Conservation (phyloP, 805 yeast genomes). For the Kodamaea hsintzibuensis region DNA sequence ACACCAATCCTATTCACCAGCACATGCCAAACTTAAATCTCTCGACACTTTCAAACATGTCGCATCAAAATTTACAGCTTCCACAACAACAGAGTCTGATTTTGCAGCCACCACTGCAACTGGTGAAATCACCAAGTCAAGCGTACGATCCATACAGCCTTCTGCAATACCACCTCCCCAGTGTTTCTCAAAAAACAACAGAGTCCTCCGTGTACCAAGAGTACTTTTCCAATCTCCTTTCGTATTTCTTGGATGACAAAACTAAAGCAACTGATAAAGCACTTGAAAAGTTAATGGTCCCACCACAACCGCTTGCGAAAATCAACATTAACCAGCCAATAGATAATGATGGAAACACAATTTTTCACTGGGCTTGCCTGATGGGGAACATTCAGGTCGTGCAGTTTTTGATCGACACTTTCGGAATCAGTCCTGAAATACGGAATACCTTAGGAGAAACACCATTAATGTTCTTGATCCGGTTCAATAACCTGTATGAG, state of each 20-base stretch:
- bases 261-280: slow-evolving; percentile 24
- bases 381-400: slow-evolving; percentile 77
- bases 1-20: slow-evolving; percentile 5
- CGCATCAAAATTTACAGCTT: slow-evolving; percentile 5
- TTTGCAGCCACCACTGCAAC: slow-evolving; percentile 2
- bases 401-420: slow-evolving; percentile 57
- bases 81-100: slow-evolving; percentile 5
- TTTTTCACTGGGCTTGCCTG: slow-evolving; percentile 95
- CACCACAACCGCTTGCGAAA: slow-evolving; percentile 55
- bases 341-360: slow-evolving; percentile 91
- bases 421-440: slow-evolving; percentile 65
- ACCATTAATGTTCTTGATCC: slow-evolving; percentile 55
- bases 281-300: slow-evolving; percentile 43
- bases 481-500: slow-evolving; percentile 41
- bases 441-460: slow-evolving; percentile 87
- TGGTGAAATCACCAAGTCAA: slow-evolving; percentile 5
- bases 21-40: slow-evolving; percentile 4
- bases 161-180: slow-evolving; percentile 42
- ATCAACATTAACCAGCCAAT: slow-evolving; percentile 81
- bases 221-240: slow-evolving; percentile 45
- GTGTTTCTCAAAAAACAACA: slow-evolving; percentile 15
- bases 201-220: slow-evolving; percentile 32
- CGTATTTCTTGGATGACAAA: slow-evolving; percentile 53
- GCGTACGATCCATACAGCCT: slow-evolving; percentile 37
- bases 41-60: not conserved